Evolutionary conservation across 306 rosid species (phyloP), one percentile per base, ranked within the genome.

Genomic region (Arachis hypogaea): DNA sequence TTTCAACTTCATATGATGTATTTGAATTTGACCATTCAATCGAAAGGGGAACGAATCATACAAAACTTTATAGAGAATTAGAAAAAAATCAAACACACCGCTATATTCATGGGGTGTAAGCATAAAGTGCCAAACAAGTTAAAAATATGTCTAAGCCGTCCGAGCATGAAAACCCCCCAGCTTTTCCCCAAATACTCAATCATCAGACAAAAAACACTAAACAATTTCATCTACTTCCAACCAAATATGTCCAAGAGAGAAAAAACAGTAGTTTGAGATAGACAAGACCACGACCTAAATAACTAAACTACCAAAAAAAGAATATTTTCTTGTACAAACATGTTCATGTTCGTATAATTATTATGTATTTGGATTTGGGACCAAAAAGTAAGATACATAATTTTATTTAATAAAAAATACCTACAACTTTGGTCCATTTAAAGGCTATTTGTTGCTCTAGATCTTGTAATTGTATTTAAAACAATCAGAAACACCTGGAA

Each of bases 11-110:
- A 59, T 43, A 56, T 5, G 60, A 73, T 41, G 65, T 45, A 62
- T 62, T 33, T 33, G 38, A 33, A 33, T 33, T 33, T 75, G 83
- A 79, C 84, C 68, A 71, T 65, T 75, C 70, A 30, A 9, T 41
- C 62, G 65, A 47, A 69, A 70, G 82, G 82, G 82, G 82, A 72
- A 63, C 59, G 76, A 51, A 80, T 77, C 45, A 63, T 54, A 33
- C 16, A 28, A 41, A 74, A 14, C 56, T 33, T 76, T 75, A 43
- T 51, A 18, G 11, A 41, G 44, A 47, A 33, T 33, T 4, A 33
- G 38, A 33, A 33, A 52, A 72, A 67, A 57, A 74, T 43, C 63
- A 7, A 61, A 50, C 72, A 70, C 18, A 7, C 30, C 14, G 82
- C 83, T 81, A 76, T 76, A 72, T 45, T 68, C 49, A 60, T 61